Base-by-base conservation (phyloP, 2,329 filamentous ascomycete genomes). In the Ascochyta pisi region DNA sequence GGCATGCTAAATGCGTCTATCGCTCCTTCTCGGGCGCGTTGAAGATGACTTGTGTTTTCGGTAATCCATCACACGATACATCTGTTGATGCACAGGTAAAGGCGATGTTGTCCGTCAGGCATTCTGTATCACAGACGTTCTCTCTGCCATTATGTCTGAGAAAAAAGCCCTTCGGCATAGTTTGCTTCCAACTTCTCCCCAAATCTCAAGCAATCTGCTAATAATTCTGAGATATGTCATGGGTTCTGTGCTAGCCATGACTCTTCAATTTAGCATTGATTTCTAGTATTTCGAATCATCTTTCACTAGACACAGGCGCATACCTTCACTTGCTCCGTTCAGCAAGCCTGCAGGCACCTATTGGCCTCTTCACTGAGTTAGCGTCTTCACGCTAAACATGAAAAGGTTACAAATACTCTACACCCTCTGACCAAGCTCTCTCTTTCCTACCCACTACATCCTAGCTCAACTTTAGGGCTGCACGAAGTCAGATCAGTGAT, bases 311-410 rank as follows among this genome's bases (percentile, higher is more conserved):
- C 5, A n/a, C 6, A 9, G 22, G 12, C 13, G 23, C 15, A 13
- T 29, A 29, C 51, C 34, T 54, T 54, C 51, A 54, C 51, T 44
- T 45, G 51, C 50, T 31, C 29, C 6, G 19, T 31, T 15, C 42
- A 19, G 24, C 9, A 22, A 27, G 12, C 26, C 26, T 22, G 38
- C 19, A 42, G 13, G 16, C 23, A 24, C 43, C 24, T 23, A 31
- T 15, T 23, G n/a, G 7, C 22, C 45, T 54, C 45, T 40, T 33
- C 33, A 33, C 37, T 5, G 24, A 31, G 33, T 9, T 23, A 34
- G 26, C 22, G 16, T 26, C 37, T 43, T 45, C 39, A 35, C 39
- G 34, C 45, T 45, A 49, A 33, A 4, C 22, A 24, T 27, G 16
- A 9, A 13, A 22, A 9, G 23, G 16, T 12, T 26, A 31, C 15